Evolutionary conservation across 2,329 filamentous ascomycete genomes (phyloP), one percentile per base, ranked within the genome.

Genomic region (Paracoccidioides brasiliensis): DNA sequence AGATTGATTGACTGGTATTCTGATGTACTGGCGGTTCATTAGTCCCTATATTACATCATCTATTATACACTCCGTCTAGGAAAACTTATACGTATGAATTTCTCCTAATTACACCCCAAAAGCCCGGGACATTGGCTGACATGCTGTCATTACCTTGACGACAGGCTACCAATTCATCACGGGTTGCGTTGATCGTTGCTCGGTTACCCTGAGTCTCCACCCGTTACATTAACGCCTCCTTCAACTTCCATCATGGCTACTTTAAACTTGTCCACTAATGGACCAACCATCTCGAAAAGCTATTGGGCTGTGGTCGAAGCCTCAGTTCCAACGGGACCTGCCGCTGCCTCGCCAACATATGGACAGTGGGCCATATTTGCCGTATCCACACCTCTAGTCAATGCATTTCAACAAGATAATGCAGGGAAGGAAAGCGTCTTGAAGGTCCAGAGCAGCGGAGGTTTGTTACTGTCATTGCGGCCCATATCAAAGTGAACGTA

Each of bases 341-440:
- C 79, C 56, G 76, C 80, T 8, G 78, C 77, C 67, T 95, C 90
- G 50, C 80, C 88, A 42, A 95, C 90, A 50, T 88, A 87, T 67
- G 90, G 82, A 60, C 88, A 91, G 76, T 98, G 93, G 93, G 91
- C 89, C 22, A 77, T 98, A 59, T 95, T 94, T 74, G 87, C 88
- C 6, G 93, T 98, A 43, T 88, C 93, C 69, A 88, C 91, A 58
- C 93, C 93, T 55, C 81, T 98, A 43, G 80, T 89, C 69, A 97
- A 86, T 74, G 90, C 90, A 57, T 98, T 98, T 71, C 89, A 95
- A 72, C 76, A 79, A 60, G 88, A 93, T 68, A 79, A 81, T 56
- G 85, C 81, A 42, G 78, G 82, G 62, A 97, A 96, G 75, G 91
- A 97, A 74, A 97, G 91, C 70, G 82, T 96, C 1, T 76, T 98